Base-by-base conservation (phyloP, 345 rosid genomes). In the Eucalyptus coolabah region DNA sequence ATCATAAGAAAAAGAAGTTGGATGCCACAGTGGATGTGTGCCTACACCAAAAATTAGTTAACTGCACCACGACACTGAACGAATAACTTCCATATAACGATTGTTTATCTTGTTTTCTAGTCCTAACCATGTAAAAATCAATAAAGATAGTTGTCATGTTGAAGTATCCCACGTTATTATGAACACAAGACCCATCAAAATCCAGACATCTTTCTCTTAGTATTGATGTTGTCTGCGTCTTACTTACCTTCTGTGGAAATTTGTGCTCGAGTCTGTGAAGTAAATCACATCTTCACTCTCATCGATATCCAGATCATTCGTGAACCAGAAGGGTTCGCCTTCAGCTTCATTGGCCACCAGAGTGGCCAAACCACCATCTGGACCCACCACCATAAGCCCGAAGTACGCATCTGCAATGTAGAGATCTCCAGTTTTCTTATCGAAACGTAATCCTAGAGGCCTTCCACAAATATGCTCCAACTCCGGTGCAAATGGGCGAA, bases 351-450 rank as follows among this genome's bases (percentile, higher is more conserved):
- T 91, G 80, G 92, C 94, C 86, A 96, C 60, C 7, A 89, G 93
- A 67, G 40, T 90, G 19, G 99, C 97, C 89, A 94, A 89, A 34
- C 99, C 98, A 86, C 97, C 98, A 18, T 86, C 77, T 47, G 97
- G 95, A 51, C 98, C 98, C 50, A 95, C 97, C 6, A 94, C 92
- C 51, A 90, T 91, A 54, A 97, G 90, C 69, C 99, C 98, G 42
- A 93, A 93, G 91, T 96, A 97, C 1, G 98, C 98, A 92, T 97
- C 99, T 2, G 97, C 97, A 17, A 95, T 95, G 88, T 96, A 97
- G 15, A 97, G 95, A 87, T 95, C 96, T 87, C 99, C 96, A 7
- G 93, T 94, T 93, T 88, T 92, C 88, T 92, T 91, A 90, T 95
- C 93, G 50, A 96, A 97, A 87, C 94, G 92, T 47, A 97, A 90